A percentile compares a stretch with the other conserved stretches of the same genome.
These are phyloP conservation scores for Solanum megistacrolobum DNA, from an alignment of 257 asterid species.

Conservation along the genomic window DNA sequence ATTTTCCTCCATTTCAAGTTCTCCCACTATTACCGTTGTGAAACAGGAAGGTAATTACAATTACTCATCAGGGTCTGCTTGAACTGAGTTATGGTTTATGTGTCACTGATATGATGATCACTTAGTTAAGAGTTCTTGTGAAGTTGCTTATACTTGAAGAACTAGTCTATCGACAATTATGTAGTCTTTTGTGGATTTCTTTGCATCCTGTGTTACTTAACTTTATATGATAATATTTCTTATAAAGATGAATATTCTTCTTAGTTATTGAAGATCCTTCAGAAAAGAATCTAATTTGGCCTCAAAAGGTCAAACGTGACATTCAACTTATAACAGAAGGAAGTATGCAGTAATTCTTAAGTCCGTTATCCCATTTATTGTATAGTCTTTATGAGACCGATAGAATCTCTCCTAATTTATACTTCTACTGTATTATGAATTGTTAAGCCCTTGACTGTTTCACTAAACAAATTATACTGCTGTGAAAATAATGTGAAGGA, in stretches of 20 bases:
- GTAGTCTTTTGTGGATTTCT: not conserved
- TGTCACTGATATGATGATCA: not conserved
- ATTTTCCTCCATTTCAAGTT: not conserved
- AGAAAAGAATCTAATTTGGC: not conserved
- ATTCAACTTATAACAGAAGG: not conserved
- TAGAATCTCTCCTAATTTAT: not conserved
- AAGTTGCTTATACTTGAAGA: not conserved
- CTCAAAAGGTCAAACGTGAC: not conserved
- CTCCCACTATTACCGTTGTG: not conserved
- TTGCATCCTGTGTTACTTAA: not conserved
- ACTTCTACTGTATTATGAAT: not conserved
- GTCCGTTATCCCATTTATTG: not conserved
- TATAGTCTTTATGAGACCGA: not conserved
- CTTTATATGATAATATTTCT: not conserved
- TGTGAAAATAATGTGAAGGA: not conserved
- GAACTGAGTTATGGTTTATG: not conserved
- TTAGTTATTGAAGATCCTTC: not conserved
- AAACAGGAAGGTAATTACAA: not conserved
- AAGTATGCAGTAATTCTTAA: not conserved
- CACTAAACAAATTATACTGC: not conserved
- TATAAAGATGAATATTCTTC: not conserved
- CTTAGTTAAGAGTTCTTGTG: not conserved
- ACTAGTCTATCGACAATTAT: not conserved
- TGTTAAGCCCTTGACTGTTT: not conserved
- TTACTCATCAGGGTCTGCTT: not conserved